Base-by-base conservation (phyloP, 2,329 filamentous ascomycete species). In the Apiospora koreana region DNA sequence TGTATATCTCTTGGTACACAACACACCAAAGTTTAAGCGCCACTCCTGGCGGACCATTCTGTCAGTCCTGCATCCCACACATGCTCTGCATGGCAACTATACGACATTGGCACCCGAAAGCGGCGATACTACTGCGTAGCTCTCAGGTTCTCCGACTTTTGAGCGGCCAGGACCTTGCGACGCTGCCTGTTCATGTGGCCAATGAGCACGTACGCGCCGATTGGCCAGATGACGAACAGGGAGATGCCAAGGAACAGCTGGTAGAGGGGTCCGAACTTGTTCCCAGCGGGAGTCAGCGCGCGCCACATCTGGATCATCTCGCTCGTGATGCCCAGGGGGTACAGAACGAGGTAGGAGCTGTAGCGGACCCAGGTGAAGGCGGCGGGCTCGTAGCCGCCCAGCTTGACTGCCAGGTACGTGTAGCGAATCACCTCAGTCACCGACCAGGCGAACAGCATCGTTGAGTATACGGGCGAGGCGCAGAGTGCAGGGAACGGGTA, bases 151-250 rank as follows among this genome's bases (percentile, higher is more conserved):
- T 84, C 77, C 38, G 79, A 76, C 81, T 87, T 88, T 78, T 90
- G 88, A 50, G 86, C 88, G 69, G 89, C 88, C 84, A 94, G 85
- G 69, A 95, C 89, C 87, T 94, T 97, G 74, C 89, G 87, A 75
- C 95, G 87, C 87, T 99, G 96, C 72, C 87, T 86, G 86, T 98
- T 93, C 96, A 99, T 98, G 82, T 99, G 93, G 28, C 93, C 94
- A 80, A 96, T 98, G 70, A 98, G 83, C 69, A 97, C 88, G 77
- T 96, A 97, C 4, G 93, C 89, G 78, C 84, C 94, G 92, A 72
- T 94, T 62, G 97, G 87, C 81, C 97, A 98, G 69, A 95, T 86
- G 3, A 87, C 85, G 76, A 97, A 77, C 38, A 97, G 87, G 81
- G 97, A 98, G 69, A 94, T 86, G 6, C 87, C 86, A 76, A 97